Evolutionary conservation across 192 early-diverging fungal genomes (phyloP), one percentile per base, ranked within the genome.

Genomic region (Coemansia javaensis): DNA sequence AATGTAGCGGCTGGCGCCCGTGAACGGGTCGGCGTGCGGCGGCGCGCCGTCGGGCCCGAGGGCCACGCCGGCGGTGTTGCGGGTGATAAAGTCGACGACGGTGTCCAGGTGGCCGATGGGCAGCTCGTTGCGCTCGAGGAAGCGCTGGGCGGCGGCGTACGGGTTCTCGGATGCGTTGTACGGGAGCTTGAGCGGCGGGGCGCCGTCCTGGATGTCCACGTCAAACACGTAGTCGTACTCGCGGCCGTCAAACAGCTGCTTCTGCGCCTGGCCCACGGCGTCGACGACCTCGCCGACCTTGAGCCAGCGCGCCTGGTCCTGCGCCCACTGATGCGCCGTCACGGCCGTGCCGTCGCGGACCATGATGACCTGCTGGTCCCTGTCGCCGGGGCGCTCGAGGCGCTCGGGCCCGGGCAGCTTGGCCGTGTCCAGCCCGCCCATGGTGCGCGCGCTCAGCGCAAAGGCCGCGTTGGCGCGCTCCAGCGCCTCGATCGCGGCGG

Each of bases 151-250:
- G 1, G 91, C 90, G 32, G 74, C 54, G 68, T 89, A 99, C 1
- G 93, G 92, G 67, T 99, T 97, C 40, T 97, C 93, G 0, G 82
- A 77, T 1, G 78, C 77, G 68, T 99, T 98, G 67, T 87, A 99
- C 22, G 95, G 97, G 11, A 99, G 78, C 60, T 98, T 95, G 7
- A 98, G 66, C 13, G 85, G 80, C 21, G 87, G 87, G 1, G 60
- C 69, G 8, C 86, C 90, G 23, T 87, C 89, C 23, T 85, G 83
- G 27, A 98, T 82, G 53, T 98, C 95, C 17, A 99, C 89, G 57
- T 95, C 93, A 77, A 99, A 99, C 23, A 99, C 89, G 63, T 89
- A 94, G 70, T 99, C 97, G 62, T 99, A 99, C 52, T 97, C 93
- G 34, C 79, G 76, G 23, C 94, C 93, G 5, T 82, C 76, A 59